Base-by-base conservation (phyloP, 371 early-diverging fungal genomes). In the Mucor irregularis region DNA sequence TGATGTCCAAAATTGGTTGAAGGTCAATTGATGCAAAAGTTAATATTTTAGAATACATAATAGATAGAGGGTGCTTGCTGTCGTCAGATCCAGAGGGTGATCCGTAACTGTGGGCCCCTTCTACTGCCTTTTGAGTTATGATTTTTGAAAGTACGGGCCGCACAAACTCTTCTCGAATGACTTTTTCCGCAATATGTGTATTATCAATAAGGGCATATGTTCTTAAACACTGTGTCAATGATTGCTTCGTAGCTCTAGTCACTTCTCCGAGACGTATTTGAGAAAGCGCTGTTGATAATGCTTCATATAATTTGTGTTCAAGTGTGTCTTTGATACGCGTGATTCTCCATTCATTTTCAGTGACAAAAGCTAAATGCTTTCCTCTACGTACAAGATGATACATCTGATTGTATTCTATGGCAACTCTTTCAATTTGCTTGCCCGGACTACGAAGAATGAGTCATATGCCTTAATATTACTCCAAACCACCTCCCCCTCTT, bases 371-470 rank as follows among this genome's bases (percentile, higher is more conserved):
- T 8, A 86, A 63, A n/a, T 66, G 69, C 56, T 86, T 75, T n/a
- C 88, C 89, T 40, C 82, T 71, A 11, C 77, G 74, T 2, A 90
- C 88, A 2, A 91, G 74, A 62, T 88, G 90, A 55, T 86, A 89
- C 80, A 92, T 84, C 49, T 92, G 91, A 42, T 91, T 91, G 61
- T 81, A 92, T 71, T 92, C 93, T 38, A 89, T 87, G 9, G 93
- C 93, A n/a, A 91, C 91, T 22, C 91, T 84, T 57, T 92, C 93
- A 17, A 92, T 78, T 30, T 88, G 84, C 53, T 91, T 91, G 6
- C 73, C 73, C 0, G 66, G 46, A 30, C 73, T 71, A 37, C 9
- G 28, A 14, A 3, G 17, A 13, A 19, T 4, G 9, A 7, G 9
- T 35, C 14, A 4, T 10, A 17, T 14, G 19, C 0, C 6, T 17